Base-by-base conservation (phyloP, 305 asterid species). In the Fraxinus sp. region DNA sequence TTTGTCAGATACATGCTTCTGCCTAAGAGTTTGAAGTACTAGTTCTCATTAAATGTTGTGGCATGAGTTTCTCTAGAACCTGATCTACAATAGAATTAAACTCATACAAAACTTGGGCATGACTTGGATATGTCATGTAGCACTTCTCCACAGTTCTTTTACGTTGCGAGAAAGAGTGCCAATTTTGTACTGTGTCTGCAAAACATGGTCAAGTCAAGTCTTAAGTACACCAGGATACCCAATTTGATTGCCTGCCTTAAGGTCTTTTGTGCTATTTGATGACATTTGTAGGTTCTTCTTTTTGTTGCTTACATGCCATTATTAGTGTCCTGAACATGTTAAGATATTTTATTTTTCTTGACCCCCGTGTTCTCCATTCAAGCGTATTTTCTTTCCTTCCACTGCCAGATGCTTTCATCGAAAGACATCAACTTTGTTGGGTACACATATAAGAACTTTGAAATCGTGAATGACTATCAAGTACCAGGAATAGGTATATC, bases 361-460 rank as follows among this genome's bases (percentile, higher is more conserved):
- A 28, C 13, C 39, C 39, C 30, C 76, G 1, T 75, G 35, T 80
- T 28, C 75, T 84, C 80, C 26, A 64, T 77, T 71, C 77, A 46
- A 76, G 74, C 80, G 77, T 81, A 32, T 81, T 83, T 81, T 70
- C 85, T 81, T 68, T 36, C 71, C 71, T 80, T 79, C 80, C 73
- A 26, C 55, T 52, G 86, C 85, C 92, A 93, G 96, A 95, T 95
- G 97, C 97, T 95, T 87, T 93, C 99, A 43, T 94, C 97, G 82
- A 95, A 95, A 89, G 99, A 95, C 83, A 90, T 95, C 87, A 92
- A 95, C 90, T 95, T 95, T 89, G 97, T 95, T 8, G 98, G 98
- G 78, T 95, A 94, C 92, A 95, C 98, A 0, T 95, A 95, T 93
- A 95, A 95, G 92, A 95, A 95, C 90, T 95, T 94, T 82, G 98